Conservation (phyloP, 345 rosid genomes). For the Trapa bicornis region DNA sequence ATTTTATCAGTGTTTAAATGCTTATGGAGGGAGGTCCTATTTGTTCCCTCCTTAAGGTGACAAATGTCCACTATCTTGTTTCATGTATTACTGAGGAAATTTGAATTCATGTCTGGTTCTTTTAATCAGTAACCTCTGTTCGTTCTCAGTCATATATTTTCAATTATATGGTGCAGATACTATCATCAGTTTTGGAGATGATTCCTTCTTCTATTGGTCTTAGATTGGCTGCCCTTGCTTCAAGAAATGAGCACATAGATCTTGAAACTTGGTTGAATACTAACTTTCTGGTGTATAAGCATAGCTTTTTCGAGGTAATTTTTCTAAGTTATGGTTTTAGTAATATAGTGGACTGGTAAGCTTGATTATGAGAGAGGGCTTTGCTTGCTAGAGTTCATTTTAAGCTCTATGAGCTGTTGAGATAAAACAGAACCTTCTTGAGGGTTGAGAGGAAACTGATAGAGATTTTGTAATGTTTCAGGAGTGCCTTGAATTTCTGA, state of each 20-base stretch:
- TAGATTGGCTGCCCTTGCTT: constrained; percentile 77
- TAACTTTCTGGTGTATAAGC: constrained; percentile 50
- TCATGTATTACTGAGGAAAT: neutral
- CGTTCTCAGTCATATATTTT: constrained; percentile 4
- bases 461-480: constrained; percentile 23
- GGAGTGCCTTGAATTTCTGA: constrained; percentile 83
- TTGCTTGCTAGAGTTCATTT: neutral
- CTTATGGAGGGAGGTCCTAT: neutral
- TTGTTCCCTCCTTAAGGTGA: neutral
- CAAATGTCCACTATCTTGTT: neutral
- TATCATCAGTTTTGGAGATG: constrained; percentile 54
- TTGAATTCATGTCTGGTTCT: neutral
- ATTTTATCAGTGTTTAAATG: neutral
- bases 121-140: neutral
- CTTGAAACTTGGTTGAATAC: constrained; percentile 72
- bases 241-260: constrained; percentile 58
- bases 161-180: constrained; percentile 40
- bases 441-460: neutral
- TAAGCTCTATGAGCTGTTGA: neutral
- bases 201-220: constrained; percentile 57
- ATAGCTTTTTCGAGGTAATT: constrained; percentile 64
- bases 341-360: neutral
- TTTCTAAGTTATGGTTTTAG: neutral
- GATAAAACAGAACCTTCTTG: neutral
- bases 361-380: neutral